Conservation (phyloP, 129 eudicot genomes). For the Escallonia herrerae region DNA sequence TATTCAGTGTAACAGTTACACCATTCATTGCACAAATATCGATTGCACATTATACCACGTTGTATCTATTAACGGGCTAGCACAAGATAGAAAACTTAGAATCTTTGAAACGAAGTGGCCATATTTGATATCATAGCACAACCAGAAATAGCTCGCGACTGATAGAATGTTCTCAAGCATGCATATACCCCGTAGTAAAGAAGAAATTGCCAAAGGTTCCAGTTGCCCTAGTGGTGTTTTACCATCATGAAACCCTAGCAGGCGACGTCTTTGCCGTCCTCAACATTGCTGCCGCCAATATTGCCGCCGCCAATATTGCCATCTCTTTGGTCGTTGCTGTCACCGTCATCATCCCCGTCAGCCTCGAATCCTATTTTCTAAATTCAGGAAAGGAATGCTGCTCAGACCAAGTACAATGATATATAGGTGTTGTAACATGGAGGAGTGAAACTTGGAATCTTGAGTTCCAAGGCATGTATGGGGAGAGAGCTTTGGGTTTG, state of each 20-base stretch:
- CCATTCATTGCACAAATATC: too few relatives aligned
- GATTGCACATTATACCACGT: too few relatives aligned
- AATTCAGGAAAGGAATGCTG: neutral
- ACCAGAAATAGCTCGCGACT: too few relatives aligned
- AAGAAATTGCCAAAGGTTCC: conserved; percentile 7
- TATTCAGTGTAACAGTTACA: too few relatives aligned
- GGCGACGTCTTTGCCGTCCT: neutral
- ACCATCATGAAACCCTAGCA: neutral
- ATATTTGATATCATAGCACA: too few relatives aligned
- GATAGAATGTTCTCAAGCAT: too few relatives aligned
- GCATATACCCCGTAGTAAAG: too few relatives aligned
- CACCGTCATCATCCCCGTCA: neutral
- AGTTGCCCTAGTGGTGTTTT: conserved; percentile 10
- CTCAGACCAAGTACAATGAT: neutral
- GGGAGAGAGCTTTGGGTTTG: neutral
- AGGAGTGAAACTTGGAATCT: neutral
- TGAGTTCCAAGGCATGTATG: neutral
- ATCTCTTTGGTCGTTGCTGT: neutral
- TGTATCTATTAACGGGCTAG: too few relatives aligned
- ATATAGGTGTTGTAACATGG: neutral
- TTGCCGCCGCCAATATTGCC: too few relatives aligned
- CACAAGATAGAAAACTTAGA: too few relatives aligned
- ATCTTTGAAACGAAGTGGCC: too few relatives aligned
- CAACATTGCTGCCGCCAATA: too few relatives aligned
- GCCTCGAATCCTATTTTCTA: neutral